phyloP scores from a whole-genome alignment of 306 rosid species.

The Vigna angularis region DNA sequence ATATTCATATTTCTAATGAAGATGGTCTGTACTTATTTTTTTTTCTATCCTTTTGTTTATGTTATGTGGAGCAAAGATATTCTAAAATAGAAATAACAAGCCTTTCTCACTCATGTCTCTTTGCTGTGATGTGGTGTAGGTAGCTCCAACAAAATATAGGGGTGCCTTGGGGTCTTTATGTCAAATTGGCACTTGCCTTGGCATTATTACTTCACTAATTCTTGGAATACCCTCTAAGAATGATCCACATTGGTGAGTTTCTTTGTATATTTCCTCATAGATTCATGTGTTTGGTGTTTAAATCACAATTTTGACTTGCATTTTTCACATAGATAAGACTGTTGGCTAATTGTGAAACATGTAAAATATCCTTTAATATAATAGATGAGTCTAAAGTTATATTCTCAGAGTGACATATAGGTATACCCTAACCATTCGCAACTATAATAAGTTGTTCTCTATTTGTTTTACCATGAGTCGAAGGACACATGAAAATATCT shows the following conservation, averaged over 20 bases:
- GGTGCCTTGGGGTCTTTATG: slow-evolving; percentile 85
- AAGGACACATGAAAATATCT: too few species aligned
- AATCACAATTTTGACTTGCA: neutral
- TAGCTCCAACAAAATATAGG: slow-evolving; percentile 88
- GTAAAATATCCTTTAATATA: too few species aligned
- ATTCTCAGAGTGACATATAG: too few species aligned
- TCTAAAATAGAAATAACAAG: neutral
- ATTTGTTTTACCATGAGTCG: too few species aligned
- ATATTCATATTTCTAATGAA: neutral
- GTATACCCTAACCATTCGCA: too few species aligned
- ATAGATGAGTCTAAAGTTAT: too few species aligned
- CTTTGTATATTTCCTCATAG: slow-evolving; percentile 40
- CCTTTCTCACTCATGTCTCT: slow-evolving; percentile 32
- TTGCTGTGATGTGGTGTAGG: slow-evolving; percentile 50
- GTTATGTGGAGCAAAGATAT: slow-evolving; percentile 24
- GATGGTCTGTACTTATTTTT: neutral
- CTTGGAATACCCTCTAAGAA: slow-evolving; percentile 77
- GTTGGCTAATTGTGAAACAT: too few species aligned
- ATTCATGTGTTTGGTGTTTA: slow-evolving; percentile 14
- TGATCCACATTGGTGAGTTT: slow-evolving; percentile 84
- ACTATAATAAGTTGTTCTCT: too few species aligned
- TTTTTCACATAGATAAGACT: too few species aligned
- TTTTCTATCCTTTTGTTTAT: neutral
- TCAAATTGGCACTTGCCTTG: slow-evolving; percentile 94
- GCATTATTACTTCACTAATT: slow-evolving; percentile 76